Evolutionary conservation across 2,329 filamentous ascomycete genomes (phyloP).

Genomic region (Sclerotinia nivalis): DNA sequence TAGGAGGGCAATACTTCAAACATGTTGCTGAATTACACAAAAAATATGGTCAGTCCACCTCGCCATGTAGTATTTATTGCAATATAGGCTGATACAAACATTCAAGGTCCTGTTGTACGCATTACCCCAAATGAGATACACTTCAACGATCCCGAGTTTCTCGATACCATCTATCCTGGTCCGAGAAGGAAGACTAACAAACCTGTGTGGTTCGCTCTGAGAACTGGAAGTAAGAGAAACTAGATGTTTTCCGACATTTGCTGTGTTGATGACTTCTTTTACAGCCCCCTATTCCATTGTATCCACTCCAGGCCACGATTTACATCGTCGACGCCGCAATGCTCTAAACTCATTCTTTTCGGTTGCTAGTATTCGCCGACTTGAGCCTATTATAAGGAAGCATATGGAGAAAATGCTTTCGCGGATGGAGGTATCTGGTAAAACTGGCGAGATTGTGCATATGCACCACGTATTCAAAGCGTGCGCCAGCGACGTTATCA

Average conservation of each 20-base stretch:
- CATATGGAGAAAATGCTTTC: neutral
- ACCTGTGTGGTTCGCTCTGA: too few relatives aligned
- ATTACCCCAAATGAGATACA: neutral
- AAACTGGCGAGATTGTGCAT: neutral
- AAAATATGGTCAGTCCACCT: constrained; percentile 11
- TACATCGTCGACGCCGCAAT: neutral
- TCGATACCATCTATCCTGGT: neutral
- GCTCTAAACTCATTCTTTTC: neutral
- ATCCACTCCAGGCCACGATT: neutral
- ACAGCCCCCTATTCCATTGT: too few relatives aligned
- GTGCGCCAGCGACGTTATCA: neutral
- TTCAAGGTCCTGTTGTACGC: neutral
- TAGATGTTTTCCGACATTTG: too few relatives aligned
- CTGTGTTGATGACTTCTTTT: too few relatives aligned
- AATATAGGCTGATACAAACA: too few relatives aligned
- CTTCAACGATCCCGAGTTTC: neutral
- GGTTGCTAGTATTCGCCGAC: neutral
- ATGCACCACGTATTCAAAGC: constrained; percentile 3
- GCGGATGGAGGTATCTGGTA: neutral
- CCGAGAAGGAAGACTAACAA: neutral
- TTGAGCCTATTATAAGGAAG: neutral
- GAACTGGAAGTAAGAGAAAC: too few relatives aligned
- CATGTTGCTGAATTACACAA: neutral
- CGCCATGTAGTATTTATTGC: too few relatives aligned
- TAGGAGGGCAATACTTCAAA: neutral